A percentile compares a stretch with the other conserved stretches of the same genome.
phyloP scores from a whole-genome alignment of 1,284 basidiomycete genomes.

The Apiotrichum veenhuisii region DNA sequence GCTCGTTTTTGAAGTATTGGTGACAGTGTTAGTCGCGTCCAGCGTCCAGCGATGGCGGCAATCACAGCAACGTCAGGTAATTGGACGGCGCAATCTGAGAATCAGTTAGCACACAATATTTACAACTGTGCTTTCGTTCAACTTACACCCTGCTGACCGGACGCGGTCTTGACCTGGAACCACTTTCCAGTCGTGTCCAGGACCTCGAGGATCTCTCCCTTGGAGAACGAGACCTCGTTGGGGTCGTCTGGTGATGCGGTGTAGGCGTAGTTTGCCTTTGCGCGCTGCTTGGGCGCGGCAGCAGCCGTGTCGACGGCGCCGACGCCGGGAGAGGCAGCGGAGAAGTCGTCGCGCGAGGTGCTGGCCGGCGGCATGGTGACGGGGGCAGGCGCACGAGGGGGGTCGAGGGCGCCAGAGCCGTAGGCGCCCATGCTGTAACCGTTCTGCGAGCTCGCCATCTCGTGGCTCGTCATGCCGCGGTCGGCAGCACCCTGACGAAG shows the following conservation, averaged over 20 bases:
- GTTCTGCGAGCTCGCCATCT: constrained; percentile 16
- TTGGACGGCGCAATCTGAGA: constrained; percentile 45
- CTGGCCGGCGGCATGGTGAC: not conserved
- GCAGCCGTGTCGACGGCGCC: constrained; percentile 4
- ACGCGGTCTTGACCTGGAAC: constrained; percentile 88
- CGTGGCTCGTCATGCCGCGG: constrained; percentile 29
- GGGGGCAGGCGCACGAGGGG: not conserved
- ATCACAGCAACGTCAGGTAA: constrained; percentile 36
- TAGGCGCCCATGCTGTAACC: constrained; percentile 22
- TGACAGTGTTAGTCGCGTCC: not conserved
- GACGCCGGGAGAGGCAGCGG: constrained; percentile 5
- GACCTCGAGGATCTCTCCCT: constrained; percentile 91
- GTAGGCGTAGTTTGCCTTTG: constrained; percentile 58
- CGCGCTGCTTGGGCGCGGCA: constrained; percentile 17
- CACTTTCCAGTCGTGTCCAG: constrained; percentile 89
- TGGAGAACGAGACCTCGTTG: constrained; percentile 89
- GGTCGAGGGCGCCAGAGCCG: not conserved
- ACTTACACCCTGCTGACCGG: constrained; percentile 69
- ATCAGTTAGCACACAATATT: not conserved
- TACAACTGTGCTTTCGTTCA: too few relatives aligned
- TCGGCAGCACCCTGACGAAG: constrained; percentile 22
- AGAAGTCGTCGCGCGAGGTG: constrained; percentile 10
- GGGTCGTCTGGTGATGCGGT: constrained; percentile 89
- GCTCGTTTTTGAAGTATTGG: not conserved
- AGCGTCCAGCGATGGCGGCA: not conserved